Evolutionary conservation across 106 monocot species (phyloP), one percentile per base, ranked within the genome.

Genomic region (Platanthera guangdongensis): DNA sequence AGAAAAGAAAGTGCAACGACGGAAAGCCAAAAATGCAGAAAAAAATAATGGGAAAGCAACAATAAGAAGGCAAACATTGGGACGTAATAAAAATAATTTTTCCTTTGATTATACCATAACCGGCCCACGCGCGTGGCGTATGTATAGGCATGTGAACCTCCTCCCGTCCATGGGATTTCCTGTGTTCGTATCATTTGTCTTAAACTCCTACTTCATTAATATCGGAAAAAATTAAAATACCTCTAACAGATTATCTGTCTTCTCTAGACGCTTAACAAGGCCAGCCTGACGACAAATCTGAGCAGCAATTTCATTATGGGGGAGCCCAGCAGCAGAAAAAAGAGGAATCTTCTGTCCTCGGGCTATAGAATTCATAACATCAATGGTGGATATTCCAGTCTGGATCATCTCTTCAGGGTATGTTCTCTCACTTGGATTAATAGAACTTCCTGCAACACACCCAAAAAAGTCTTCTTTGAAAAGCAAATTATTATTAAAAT

Each of bases 401-500:
- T 97, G 97, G 55, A 97, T 97, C 97, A 97, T 97, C 78, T 97
- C 97, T 83, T 97, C 97, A 78, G 97, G 97, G 74, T 97, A 97
- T 8, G 97, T 97, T 85, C 97, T 93, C 80, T 97, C 97, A 81
- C 97, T 97, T 4, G 93, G 97, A 76, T 97, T 97, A 74, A 97
- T 97, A 47, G 97, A 97, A 86, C 97, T 97, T 72, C 97, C 97
- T 97, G 89, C 39, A 84, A 81, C 12, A n/a, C 60, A 60, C 13
- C 13, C 18, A 60, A 13, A 68, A 68, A 32, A 47, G 10, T 0
- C 18, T 11, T 47, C 3, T 49, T 15, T 5, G 11, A 49, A 71
- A 49, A 12, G 46, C 16, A 71, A 9, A 18, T 8, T 39, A 11
- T 68, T 3, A 14, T 68, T 39, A 1, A 19, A 25, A 68, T 45